Conservation (phyloP, 768 basidiomycete genomes). For the Aureoboletus auriporus region DNA sequence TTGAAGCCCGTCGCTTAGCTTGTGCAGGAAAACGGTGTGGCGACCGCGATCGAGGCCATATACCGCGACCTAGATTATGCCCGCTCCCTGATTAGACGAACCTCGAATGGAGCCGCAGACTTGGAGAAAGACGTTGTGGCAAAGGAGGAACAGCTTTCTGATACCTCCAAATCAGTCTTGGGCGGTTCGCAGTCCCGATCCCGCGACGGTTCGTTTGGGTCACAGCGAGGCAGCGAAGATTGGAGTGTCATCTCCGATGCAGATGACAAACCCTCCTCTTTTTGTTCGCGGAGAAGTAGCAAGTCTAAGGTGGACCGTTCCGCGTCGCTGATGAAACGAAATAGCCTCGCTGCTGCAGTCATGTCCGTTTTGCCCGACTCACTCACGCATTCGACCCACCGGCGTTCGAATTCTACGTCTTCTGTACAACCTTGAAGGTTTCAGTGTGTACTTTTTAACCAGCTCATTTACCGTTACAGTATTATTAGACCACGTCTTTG, state of each 20-base stretch:
- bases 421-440: slow-evolving; percentile 19
- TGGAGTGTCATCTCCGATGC: slow-evolving; percentile 86
- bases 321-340: slow-evolving; percentile 46
- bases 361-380: slow-evolving; percentile 60
- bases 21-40: slow-evolving; percentile 87
- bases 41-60: slow-evolving; percentile 89
- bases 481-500: too few relatives aligned
- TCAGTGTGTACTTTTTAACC: not conserved
- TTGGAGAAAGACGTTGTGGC: slow-evolving; percentile 6
- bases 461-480: not conserved
- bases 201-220: slow-evolving; percentile 54
- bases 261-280: slow-evolving; percentile 56
- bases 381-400: slow-evolving; percentile 39
- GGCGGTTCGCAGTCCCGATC: slow-evolving; percentile 37
- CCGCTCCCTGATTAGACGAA: slow-evolving; percentile 74
- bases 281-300: slow-evolving; percentile 47
- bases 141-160: slow-evolving; percentile 34
- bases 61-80: slow-evolving; percentile 97
- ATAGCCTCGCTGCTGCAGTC: slow-evolving; percentile 58
- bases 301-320: slow-evolving; percentile 29
- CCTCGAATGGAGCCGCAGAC: slow-evolving; percentile 23
- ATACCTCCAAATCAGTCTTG: slow-evolving; percentile 23
- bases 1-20: not conserved
- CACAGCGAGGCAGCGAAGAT: slow-evolving; percentile 65
- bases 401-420: slow-evolving; percentile 36